These are phyloP conservation scores for Xerocomellus chrysenteron DNA, from an alignment of 768 basidiomycete genomes.

Conservation along the genomic window DNA sequence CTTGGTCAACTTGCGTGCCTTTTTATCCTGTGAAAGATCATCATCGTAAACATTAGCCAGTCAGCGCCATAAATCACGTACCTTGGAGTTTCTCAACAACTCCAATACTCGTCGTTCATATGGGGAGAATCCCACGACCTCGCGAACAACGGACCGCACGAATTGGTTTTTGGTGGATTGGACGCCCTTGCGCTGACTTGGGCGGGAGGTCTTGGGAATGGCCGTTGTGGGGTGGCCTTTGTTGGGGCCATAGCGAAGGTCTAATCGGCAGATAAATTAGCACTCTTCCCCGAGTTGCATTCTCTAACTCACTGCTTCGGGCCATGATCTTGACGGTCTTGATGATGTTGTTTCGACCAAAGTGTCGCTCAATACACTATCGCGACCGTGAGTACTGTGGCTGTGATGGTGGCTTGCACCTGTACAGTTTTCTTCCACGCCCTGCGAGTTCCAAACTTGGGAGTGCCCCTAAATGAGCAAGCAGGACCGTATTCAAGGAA, in stretches of 20 bases:
- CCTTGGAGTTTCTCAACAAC: slow-evolving; percentile 96
- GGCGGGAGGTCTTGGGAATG: slow-evolving; percentile 71
- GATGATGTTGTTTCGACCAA: slow-evolving; percentile 33
- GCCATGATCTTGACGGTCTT: slow-evolving; percentile 68
- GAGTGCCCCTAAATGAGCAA: slow-evolving; percentile 8
- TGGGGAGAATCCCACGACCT: slow-evolving; percentile 96
- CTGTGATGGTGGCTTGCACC: slow-evolving; percentile 51
- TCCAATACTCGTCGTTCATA: slow-evolving; percentile 99
- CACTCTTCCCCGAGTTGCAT: background rate
- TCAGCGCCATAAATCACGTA: slow-evolving; percentile 35
- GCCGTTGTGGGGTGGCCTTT: slow-evolving; percentile 87
- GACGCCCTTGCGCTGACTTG: slow-evolving; percentile 90
- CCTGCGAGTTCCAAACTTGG: slow-evolving; percentile 16
- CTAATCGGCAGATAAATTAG: slow-evolving; percentile 41
- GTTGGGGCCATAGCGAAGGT: slow-evolving; percentile 83
- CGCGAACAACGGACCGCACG: slow-evolving; percentile 89
- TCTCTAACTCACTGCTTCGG: slow-evolving; percentile 62
- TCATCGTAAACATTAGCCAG: background rate
- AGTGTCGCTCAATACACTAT: slow-evolving; percentile 20
- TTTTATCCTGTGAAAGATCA: slow-evolving; percentile 76
- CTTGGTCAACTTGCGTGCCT: slow-evolving; percentile 98
- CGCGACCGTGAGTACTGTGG: slow-evolving; percentile 36
- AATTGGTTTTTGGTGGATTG: slow-evolving; percentile 90
- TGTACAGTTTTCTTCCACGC: slow-evolving; percentile 52
- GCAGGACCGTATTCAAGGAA: background rate